Evolutionary conservation across 2,329 filamentous ascomycete species (phyloP), one percentile per base, ranked within the genome.

Genomic region (Exophiala xenobiotica): DNA sequence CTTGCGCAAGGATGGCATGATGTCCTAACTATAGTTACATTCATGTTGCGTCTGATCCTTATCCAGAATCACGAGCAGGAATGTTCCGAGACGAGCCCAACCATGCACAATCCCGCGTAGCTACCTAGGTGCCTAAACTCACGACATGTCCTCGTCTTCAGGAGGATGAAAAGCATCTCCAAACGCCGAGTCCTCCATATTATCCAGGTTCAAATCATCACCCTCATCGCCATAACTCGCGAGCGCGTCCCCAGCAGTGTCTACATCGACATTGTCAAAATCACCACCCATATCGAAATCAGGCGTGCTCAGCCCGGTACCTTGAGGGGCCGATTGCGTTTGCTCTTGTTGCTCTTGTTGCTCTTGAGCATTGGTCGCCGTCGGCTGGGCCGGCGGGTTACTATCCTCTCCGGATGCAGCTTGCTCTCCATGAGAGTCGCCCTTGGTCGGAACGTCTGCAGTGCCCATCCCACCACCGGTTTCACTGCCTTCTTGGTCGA

Each of bases 161-260:
- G 76, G 76, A 12, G 74, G 75, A 57, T 90, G 87, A 69, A 92
- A 89, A 0, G 88, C 88, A 61, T 93, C 87, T 2, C 87, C 88
- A 71, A 93, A 93, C 1, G 87, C 88, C 27, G 85, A 89, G 63
- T 90, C 86, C 40, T 89, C 86, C 74, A 90, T 79, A 57, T 85
- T 86, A 6, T 78, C 81, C 35, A 78, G 66, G 58, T 77, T 76
- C 3, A 76, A 67, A 2, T 70, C 70, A 49, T 76, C 67, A 44
- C 80, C 76, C 11, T 81, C 78, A 12, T 79, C 79, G 35, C 80
- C 82, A 64, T 86, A 89, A 31, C 80, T 80, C 2, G 83, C 83
- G 27, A 90, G 71, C 3, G 85, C 86, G 63, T 89, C 85, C 11
- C 84, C 86, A 0, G 85, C 86, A 19, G 84, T 83, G 66, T 90